These are phyloP conservation scores for Penstemon eatonii DNA, from an alignment of 257 asterid genomes.

Conservation along the genomic window DNA sequence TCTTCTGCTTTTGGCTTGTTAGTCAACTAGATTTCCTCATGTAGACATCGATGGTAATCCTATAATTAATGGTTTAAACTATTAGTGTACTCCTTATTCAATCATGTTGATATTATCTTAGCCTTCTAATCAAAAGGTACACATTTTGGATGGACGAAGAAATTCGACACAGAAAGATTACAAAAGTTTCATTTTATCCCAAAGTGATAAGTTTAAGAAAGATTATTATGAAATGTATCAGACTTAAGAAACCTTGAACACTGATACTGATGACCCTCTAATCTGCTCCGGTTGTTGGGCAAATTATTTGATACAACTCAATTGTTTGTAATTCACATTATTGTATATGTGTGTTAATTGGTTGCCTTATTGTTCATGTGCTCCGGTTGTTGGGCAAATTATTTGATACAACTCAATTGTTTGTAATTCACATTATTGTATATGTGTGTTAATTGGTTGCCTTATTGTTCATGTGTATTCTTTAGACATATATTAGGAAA, in stretches of 20 bases:
- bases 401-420: neutral
- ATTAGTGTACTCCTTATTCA: slow-evolving; percentile 5
- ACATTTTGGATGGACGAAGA: too few species aligned
- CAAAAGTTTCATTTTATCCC: neutral
- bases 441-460: too few species aligned
- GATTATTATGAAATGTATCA: neutral
- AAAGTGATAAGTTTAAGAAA: neutral
- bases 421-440: too few species aligned
- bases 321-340: too few species aligned
- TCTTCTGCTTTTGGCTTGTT: neutral
- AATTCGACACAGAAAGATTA: neutral
- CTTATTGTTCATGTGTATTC: neutral
- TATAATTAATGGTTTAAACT: neutral
- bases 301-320: neutral
- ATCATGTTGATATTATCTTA: neutral
- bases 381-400: neutral
- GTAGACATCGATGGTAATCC: neutral
- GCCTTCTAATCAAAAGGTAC: neutral
- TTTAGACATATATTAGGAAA: neutral
- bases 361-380: neutral
- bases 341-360: too few species aligned
- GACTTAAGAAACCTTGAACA: slow-evolving; percentile 4
- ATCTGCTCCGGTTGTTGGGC: neutral
- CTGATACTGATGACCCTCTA: neutral
- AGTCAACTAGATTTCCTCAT: slow-evolving; percentile 3